These are phyloP conservation scores for Biscogniauxia sp. DNA, from an alignment of 2,329 filamentous ascomycete species.

Conservation along the genomic window DNA sequence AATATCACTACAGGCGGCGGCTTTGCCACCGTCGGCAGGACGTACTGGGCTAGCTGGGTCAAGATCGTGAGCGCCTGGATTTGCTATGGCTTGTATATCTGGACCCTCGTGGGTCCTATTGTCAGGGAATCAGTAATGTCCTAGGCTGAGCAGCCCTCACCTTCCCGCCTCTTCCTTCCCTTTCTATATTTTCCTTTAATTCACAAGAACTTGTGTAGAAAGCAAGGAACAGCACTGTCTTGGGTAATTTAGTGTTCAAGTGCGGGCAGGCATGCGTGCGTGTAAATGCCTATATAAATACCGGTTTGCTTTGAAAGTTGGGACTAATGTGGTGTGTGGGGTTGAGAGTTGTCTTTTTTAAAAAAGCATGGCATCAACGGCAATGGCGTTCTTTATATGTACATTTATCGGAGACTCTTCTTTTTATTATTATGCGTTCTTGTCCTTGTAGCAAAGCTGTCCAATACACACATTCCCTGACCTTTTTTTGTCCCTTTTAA, in stretches of 20 bases:
- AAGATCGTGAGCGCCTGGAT: conserved; percentile 98
- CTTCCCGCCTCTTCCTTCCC: no score
- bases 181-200: no score
- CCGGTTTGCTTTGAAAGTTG: no score
- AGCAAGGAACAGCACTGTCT: no score
- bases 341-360: no score
- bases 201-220: no score
- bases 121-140: conserved; percentile 36
- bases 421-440: no score
- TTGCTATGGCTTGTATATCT: conserved; percentile 90
- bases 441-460: not conserved
- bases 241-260: no score
- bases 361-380: not conserved
- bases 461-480: not conserved
- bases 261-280: no score
- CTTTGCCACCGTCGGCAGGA: conserved; percentile 90
- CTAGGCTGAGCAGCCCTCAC: no score
- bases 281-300: no score
- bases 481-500: not conserved
- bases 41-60: conserved; percentile 97
- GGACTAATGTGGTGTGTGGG: no score
- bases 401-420: not conserved
- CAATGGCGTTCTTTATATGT: not conserved
- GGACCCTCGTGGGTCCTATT: conserved; percentile 87
- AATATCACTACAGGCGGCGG: conserved; percentile 67